Evolutionary conservation across 208 protist species (phyloP), one percentile per base, ranked within the genome.

Genomic region (Acanthamoeba triangularis): DNA sequence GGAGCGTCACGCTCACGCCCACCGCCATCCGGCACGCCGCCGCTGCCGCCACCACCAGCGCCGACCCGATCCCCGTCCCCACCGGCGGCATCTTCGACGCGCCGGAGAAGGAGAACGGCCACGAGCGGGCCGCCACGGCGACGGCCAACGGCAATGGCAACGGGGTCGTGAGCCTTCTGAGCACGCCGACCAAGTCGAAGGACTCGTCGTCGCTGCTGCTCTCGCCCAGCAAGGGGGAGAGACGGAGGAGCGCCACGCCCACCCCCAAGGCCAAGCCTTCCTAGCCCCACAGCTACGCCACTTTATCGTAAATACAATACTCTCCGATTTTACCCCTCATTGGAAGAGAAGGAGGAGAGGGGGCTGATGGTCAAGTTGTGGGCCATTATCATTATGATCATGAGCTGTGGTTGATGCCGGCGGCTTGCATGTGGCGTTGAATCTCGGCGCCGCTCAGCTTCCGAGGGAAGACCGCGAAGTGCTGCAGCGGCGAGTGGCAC

Each of bases 1-100:
- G 65, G 65, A 72, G 65, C 65, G 65, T 72, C n/a, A 72, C 65
- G 8, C 65, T 72, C 65, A 72, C 65, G 65, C 65, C 65, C 65
- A 72, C 65, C n/a, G 65, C 65, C 30, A 23, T 72, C 30, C 65
- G 65, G 13, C 65, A 20, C 10, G 65, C 65, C 13, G 65, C 30
- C 25, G 65, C 7, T 20, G 65, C 25, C 30, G 16, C n/a, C 30
- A 10, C n/a, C 30, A 10, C 65, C 65, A n/a, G 0, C n/a, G 30
- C 65, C 8, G 13, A 16, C 20, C 56, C 56, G 56, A 61, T 61
- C 23, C 56, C 56, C 20, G 56, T 25, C 11, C 20, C 56, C 56
- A 25, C 28, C 61, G 61, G 25, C 28, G 10, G 28, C 65, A 72
- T 13, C n/a, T 7, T 11, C n/a, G 16, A n/a, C 65, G 6, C 59